Conservation (phyloP, 2,329 filamentous ascomycete species). For the Diaporthe velutina region DNA sequence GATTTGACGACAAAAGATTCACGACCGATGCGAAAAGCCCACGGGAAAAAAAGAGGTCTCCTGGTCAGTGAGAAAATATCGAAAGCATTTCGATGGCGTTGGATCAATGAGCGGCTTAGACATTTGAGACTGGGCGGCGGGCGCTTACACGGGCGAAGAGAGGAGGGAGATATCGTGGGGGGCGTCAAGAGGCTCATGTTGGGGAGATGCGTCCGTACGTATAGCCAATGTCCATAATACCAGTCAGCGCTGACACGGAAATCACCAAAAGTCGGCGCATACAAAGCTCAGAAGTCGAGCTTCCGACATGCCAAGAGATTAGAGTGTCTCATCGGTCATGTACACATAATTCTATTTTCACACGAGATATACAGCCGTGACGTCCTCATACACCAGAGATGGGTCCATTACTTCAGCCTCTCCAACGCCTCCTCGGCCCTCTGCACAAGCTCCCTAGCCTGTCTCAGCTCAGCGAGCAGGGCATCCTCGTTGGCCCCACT, state of each 20-base stretch:
- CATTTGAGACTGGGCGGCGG: constrained; percentile 14
- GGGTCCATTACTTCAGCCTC: constrained; percentile 56
- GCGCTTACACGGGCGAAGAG: constrained; percentile 14
- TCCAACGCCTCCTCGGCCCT: constrained; percentile 63
- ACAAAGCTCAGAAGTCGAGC: background rate
- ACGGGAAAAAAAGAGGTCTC: background rate
- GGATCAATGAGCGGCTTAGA: constrained; percentile 25
- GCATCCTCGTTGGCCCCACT: constrained; percentile 42
- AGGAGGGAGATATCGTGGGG: background rate
- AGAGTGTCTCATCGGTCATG: constrained; percentile 2
- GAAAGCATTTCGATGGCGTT: constrained; percentile 37
- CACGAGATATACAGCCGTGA: constrained; percentile 39
- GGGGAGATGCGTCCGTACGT: constrained; percentile 38
- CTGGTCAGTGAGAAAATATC: background rate
- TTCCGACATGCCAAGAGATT: background rate
- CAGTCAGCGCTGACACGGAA: constrained; percentile 38
- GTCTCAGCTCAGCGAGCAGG: constrained; percentile 51
- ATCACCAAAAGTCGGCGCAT: constrained; percentile 4
- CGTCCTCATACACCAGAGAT: background rate
- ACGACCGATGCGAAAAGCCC: background rate
- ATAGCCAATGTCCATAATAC: constrained; percentile 39
- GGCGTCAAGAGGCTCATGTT: background rate
- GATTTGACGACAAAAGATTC: background rate
- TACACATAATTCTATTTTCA: constrained; percentile 41
- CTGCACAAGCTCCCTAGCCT: constrained; percentile 59